phyloP scores from a whole-genome alignment of 306 rosid species.

The Datisca glomerata region DNA sequence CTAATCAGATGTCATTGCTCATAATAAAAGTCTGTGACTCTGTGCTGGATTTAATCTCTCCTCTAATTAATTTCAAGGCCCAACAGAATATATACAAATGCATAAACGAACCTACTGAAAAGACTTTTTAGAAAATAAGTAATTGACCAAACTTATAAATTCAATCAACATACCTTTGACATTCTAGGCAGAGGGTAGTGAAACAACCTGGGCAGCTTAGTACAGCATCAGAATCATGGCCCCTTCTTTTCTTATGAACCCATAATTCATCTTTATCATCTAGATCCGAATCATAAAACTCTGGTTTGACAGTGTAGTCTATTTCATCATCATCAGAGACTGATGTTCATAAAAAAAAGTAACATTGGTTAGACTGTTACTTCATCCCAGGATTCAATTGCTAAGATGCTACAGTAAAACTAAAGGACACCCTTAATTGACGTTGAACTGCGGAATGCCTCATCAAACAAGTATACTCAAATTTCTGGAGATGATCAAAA shows the following conservation, averaged over 20 bases:
- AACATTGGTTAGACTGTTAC: slow-evolving; percentile 4
- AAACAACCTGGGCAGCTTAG: slow-evolving; percentile 86
- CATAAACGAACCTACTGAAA: too few relatives aligned
- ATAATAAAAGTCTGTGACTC: too few relatives aligned
- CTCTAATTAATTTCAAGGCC: too few relatives aligned
- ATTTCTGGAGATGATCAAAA: too few relatives aligned
- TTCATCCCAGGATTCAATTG: not conserved
- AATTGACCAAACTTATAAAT: not conserved
- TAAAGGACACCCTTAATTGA: too few relatives aligned
- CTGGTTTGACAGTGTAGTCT: slow-evolving; percentile 75
- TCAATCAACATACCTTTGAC: slow-evolving; percentile 46
- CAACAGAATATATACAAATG: too few relatives aligned
- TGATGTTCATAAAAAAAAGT: slow-evolving; percentile 20
- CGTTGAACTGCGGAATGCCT: too few relatives aligned
- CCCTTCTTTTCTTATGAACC: slow-evolving; percentile 51
- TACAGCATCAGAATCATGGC: slow-evolving; percentile 53
- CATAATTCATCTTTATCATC: slow-evolving; percentile 60
- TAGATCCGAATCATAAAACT: slow-evolving; percentile 55
- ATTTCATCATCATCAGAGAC: slow-evolving; percentile 80
- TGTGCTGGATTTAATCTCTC: too few relatives aligned
- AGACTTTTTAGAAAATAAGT: too few relatives aligned
- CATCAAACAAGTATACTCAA: too few relatives aligned
- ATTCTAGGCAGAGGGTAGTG: slow-evolving; percentile 69
- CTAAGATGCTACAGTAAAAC: not conserved
- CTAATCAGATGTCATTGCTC: too few relatives aligned